These are phyloP conservation scores for Durotheca rogersii DNA, from an alignment of 495 filamentous ascomycete genomes.

Conservation along the genomic window DNA sequence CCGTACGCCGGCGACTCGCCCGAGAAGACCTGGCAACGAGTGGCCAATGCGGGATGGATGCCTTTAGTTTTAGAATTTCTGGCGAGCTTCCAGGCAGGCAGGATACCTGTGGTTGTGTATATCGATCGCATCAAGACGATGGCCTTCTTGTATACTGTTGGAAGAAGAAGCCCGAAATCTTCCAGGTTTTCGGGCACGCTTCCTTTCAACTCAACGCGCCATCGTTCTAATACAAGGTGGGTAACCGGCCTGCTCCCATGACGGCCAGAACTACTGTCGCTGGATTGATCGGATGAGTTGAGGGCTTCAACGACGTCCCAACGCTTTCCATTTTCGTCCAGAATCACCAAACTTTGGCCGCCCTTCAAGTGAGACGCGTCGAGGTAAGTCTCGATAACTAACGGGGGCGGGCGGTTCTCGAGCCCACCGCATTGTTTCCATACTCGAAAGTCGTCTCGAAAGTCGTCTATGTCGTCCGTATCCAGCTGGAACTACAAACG, in stretches of 20 bases:
- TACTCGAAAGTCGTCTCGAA: conserved; percentile 71
- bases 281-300: conserved; percentile 60
- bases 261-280: conserved; percentile 49
- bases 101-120: conserved; percentile 77
- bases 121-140: conserved; percentile 92
- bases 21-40: conserved; percentile 74
- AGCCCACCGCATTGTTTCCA: conserved; percentile 79
- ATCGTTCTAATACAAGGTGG: conserved; percentile 85
- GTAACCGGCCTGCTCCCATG: conserved; percentile 48
- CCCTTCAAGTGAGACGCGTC: conserved; percentile 77
- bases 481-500: conserved; percentile 82
- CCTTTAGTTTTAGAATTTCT: conserved; percentile 67
- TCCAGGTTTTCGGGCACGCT: conserved; percentile 51
- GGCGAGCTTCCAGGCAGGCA: conserved; percentile 86
- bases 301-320: conserved; percentile 90
- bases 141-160: conserved; percentile 92
- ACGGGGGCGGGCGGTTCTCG: conserved; percentile 74
- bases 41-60: conserved; percentile 62
- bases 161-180: conserved; percentile 70
- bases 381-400: conserved; percentile 88
- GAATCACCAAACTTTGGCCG: conserved; percentile 81
- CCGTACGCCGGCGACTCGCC: conserved; percentile 54
- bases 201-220: conserved; percentile 75
- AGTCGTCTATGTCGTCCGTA: conserved; percentile 84
- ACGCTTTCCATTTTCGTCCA: conserved; percentile 84